A percentile compares a stretch with the other conserved stretches of the same genome.
These are phyloP conservation scores for Fusarium guadeloupense DNA, from an alignment of 2,329 filamentous ascomycete genomes.

Conservation along the genomic window DNA sequence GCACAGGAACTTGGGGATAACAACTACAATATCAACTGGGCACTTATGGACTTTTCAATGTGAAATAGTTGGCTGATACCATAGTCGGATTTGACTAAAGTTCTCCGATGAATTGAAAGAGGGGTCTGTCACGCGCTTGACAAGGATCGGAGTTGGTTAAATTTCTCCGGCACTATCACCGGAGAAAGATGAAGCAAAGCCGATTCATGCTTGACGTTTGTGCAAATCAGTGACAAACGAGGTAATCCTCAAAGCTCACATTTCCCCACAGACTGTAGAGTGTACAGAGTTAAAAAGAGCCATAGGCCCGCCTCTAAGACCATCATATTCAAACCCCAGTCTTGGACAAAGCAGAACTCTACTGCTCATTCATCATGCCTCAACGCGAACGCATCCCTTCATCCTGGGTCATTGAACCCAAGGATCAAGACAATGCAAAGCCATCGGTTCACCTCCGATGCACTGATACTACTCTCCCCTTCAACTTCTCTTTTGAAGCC, in stretches of 20 bases:
- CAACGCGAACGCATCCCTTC: slow-evolving; percentile 45
- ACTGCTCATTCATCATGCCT: slow-evolving; percentile 30
- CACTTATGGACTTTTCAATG: slow-evolving; percentile 12
- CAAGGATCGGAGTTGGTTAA: not conserved
- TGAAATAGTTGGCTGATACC: not conserved
- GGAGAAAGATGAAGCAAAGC: not conserved
- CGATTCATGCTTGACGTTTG: not conserved
- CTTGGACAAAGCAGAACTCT: too few species aligned
- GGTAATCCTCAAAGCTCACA: not conserved
- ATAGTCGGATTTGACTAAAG: not conserved
- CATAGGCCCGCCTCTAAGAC: not conserved
- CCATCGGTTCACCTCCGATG: slow-evolving; percentile 36
- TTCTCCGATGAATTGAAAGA: not conserved
- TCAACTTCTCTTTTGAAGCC: slow-evolving; percentile 70
- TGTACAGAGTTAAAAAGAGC: not conserved
- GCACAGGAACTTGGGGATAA: slow-evolving; percentile 14
- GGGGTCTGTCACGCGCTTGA: not conserved
- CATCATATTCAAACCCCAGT: not conserved
- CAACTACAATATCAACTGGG: slow-evolving; percentile 16
- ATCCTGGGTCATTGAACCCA: slow-evolving; percentile 39
- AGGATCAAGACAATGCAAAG: slow-evolving; percentile 43
- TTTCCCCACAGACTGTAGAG: not conserved
- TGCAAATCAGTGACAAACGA: not conserved
- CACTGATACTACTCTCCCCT: slow-evolving; percentile 47
- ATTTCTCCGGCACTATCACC: not conserved